Evolutionary conservation across 208 protist genomes (phyloP).

Genomic region (Naegleria gruberi): DNA sequence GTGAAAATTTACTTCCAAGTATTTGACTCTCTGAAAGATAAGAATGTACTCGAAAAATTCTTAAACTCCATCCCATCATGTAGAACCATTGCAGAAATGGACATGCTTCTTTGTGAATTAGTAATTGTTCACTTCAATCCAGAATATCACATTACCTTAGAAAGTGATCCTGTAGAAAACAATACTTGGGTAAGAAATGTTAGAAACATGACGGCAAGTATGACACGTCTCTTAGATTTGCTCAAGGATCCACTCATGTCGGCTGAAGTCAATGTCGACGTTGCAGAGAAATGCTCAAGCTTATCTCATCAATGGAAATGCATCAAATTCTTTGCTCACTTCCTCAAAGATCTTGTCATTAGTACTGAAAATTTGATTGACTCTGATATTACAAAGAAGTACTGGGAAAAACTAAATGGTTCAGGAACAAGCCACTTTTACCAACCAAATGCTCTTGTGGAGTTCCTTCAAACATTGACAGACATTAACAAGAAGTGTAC

Average conservation of each 20-base stretch:
- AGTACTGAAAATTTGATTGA: neutral
- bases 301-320: neutral
- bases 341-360: neutral
- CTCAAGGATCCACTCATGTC: neutral
- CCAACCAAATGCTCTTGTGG: neutral
- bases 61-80: neutral
- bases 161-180: neutral
- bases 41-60: neutral
- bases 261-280: neutral
- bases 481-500: neutral
- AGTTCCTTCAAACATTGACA: neutral
- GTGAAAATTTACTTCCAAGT: neutral
- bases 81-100: neutral
- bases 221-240: neutral
- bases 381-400: neutral
- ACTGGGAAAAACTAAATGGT: neutral
- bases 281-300: neutral
- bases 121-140: neutral
- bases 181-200: neutral
- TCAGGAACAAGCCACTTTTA: neutral
- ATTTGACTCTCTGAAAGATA: neutral
- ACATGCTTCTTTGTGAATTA: neutral
- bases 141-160: neutral
- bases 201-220: neutral
- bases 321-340: neutral